Conservation (phyloP, 306 rosid species). For the Gastrolobium bilobum region DNA sequence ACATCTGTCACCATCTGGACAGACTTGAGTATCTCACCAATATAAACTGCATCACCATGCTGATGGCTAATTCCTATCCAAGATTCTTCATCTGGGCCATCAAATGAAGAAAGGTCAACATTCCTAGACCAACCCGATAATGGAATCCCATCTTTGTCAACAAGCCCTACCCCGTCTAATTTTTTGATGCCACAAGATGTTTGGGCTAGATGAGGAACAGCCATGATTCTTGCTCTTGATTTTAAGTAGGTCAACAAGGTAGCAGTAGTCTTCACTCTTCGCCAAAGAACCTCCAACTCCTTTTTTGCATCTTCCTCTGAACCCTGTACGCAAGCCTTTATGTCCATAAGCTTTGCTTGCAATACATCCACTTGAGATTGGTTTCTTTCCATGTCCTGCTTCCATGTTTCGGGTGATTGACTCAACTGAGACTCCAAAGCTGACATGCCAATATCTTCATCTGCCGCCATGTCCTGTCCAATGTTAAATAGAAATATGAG, state of each 20-base stretch:
- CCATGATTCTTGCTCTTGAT: conserved; percentile 85
- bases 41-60: conserved; percentile 71
- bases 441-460: conserved; percentile 65
- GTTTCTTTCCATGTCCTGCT: conserved; percentile 69
- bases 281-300: conserved; percentile 83
- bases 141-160: conserved; percentile 79
- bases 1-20: conserved; percentile 86
- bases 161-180: conserved; percentile 76
- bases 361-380: conserved; percentile 72
- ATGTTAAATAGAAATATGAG: conserved; percentile 40
- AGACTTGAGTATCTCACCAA: conserved; percentile 74
- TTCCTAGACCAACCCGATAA: conserved; percentile 75
- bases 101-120: conserved; percentile 80
- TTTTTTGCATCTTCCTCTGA: conserved; percentile 73
- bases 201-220: conserved; percentile 81
- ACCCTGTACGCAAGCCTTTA: conserved; percentile 70
- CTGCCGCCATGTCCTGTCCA: conserved; percentile 71
- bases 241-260: conserved; percentile 80
- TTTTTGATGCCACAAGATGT: conserved; percentile 80
- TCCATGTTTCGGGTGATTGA: conserved; percentile 73
- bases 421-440: conserved; percentile 64
- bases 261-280: conserved; percentile 77
- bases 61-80: conserved; percentile 57
- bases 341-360: conserved; percentile 72
- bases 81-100: conserved; percentile 65